Conservation (phyloP, 768 basidiomycete genomes). For the Termitomyces titanicus region DNA sequence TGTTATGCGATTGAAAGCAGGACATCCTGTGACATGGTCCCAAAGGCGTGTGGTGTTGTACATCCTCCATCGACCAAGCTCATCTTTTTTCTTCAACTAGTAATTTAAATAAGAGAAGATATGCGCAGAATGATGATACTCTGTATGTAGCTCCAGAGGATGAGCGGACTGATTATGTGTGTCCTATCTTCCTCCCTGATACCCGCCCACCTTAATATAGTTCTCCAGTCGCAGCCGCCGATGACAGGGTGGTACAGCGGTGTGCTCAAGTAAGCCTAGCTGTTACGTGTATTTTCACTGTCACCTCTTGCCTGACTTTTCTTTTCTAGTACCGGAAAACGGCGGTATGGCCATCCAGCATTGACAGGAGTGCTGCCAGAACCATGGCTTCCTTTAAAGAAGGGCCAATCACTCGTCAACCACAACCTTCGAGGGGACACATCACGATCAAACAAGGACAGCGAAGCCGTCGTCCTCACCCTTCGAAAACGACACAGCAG, state of each 20-base stretch:
- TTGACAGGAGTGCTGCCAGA: conserved; percentile 89
- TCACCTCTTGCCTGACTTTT: conserved; percentile 5
- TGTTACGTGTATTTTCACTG: not conserved
- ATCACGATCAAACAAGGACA: conserved; percentile 37
- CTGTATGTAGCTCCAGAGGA: conserved; percentile 95
- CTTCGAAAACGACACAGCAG: conserved; percentile 66
- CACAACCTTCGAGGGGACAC: conserved; percentile 34
- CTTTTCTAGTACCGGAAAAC: conserved; percentile 75
- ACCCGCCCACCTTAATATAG: not conserved
- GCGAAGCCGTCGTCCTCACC: conserved; percentile 77
- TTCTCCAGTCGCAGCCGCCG: conserved; percentile 82
- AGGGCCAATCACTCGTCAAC: conserved; percentile 73
- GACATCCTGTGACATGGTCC: conserved; percentile 84
- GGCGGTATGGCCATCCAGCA: conserved; percentile 93
- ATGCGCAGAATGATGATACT: conserved; percentile 91
- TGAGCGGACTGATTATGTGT: conserved; percentile 84
- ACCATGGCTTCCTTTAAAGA: conserved; percentile 92
- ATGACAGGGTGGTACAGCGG: conserved; percentile 95
- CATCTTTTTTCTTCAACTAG: conserved; percentile 31
- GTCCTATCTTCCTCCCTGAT: conserved; percentile 14
- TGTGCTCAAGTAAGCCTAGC: conserved; percentile 70
- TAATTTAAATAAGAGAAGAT: conserved; percentile 81
- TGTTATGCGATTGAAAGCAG: conserved; percentile 67
- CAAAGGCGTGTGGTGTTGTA: conserved; percentile 59
- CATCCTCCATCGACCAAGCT: not conserved